Base-by-base conservation (phyloP, 2,329 filamentous ascomycete species). In the Cercospora beticola region DNA sequence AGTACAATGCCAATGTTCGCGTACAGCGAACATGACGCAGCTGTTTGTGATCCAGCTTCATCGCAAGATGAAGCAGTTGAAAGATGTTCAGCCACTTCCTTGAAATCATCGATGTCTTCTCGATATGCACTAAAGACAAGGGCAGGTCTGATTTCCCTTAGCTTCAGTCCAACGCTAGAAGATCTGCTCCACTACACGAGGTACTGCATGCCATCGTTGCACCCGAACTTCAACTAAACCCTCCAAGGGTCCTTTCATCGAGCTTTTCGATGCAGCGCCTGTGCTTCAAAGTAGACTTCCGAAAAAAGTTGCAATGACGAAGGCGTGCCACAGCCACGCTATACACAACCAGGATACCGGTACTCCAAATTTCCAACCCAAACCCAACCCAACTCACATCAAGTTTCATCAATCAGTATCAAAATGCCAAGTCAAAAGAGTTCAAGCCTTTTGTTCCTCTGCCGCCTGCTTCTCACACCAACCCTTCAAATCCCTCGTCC, bases 401-500 rank as follows among this genome's bases (percentile, higher is more conserved):
- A n/a, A 43, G 16, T 40, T n/a, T 40, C 33, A 40, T 40, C 33
- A n/a, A n/a, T 40, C 33, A 40, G 16, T 16, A 43, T n/a, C 36
- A n/a, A 43, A 43, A 43, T n/a, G 2, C 5, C 36, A 8, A n/a
- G 3, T 43, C 16, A 43, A 43, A 43, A 43, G 0, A 43, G 0
- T n/a, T n/a, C 36, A 43, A n/a, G 16, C 5, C 5, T n/a, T 43
- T 16, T n/a, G 2, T 8, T 6, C 2, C 31, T 23, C 64, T 21
- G 4, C 28, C 59, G 26, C 28, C 64, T 68, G 46, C 62, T 65
- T 62, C 69, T 74, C 72, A 36, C 68, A 70, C 28, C 68, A 70
- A 58, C 66, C 71, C 69, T 76, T 77, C 68, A 77, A 62, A 64
- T 76, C 74, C 8, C 67, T 67, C 43, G 58, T 68, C 76, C 75